Evolutionary conservation across 2,329 filamentous ascomycete genomes (phyloP), one percentile per base, ranked within the genome.

Genomic region (Monosporascus sp.): DNA sequence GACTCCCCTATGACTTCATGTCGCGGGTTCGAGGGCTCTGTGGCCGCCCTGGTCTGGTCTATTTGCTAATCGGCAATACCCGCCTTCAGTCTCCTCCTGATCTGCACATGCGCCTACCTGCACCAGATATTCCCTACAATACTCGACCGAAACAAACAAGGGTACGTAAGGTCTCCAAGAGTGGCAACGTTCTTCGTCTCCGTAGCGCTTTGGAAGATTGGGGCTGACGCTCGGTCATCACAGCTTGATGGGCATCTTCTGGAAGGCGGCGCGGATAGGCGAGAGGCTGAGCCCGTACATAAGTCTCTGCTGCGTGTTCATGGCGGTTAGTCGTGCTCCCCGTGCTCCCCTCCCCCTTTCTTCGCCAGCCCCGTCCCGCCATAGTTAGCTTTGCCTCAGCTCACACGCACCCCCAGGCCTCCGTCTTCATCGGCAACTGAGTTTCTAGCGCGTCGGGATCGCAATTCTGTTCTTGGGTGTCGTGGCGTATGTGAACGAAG

Each of bases 241-340:
- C 61, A 91, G 88, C 16, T 75, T 91, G 49, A 83, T 91, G 63
- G 90, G 91, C 50, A 87, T 96, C 57, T 95, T 97, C 69, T 99
- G 94, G 94, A 97, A 97, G 74, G 91, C 85, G 59, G 94, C 94
- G 26, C 81, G 94, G 59, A 85, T 99, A 69, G 94, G 94, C 38
- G 94, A 99, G 77, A 78, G 94, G 59, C 71, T 99, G 61, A 97
- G 91, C 70, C 94, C 94, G 43, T 97, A 97, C 71, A 90, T 99
- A 65, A 95, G 91, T 75, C 77, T 97, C 69, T 95, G 91, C 71
- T 97, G 93, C 70, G 79, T 97, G 34, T 73, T 91, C 64, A 97
- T 99, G 92, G 94, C 94, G 61, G 94, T 97, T 71, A 56, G 79
- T 71, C 51, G 22, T 24, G n/a, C 26, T 50, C 43, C 14, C 46